Evolutionary conservation across 208 protist species (phyloP).

Genomic region (Leishmania tarentolae): DNA sequence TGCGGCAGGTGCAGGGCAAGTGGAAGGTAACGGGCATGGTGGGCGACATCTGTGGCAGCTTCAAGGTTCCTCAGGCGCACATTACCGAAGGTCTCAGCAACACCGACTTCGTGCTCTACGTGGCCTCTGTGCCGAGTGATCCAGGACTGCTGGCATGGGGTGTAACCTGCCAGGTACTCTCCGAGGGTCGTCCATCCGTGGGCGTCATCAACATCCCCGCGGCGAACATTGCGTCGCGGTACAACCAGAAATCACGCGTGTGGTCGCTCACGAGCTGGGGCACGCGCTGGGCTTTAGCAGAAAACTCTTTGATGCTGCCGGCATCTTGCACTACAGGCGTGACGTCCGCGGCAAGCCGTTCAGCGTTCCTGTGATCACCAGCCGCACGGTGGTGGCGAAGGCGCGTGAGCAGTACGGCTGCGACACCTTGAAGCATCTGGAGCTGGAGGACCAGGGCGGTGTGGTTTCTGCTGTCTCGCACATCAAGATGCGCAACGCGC

Average conservation of each 20-base stretch:
- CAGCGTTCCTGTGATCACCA: background rate
- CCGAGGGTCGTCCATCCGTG: too few species aligned
- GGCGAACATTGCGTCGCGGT: too few species aligned
- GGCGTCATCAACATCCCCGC: too few species aligned
- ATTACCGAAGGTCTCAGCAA: constrained; percentile 36
- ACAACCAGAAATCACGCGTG: constrained; percentile 30
- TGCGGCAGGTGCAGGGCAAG: constrained; percentile 21
- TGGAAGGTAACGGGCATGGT: constrained; percentile 22
- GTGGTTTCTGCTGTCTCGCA: constrained; percentile 46
- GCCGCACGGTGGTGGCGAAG: background rate
- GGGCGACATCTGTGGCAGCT: background rate
- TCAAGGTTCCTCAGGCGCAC: constrained; percentile 30
- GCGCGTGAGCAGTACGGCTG: constrained; percentile 60
- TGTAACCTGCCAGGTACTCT: constrained; percentile 34
- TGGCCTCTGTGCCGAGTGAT: constrained; percentile 38
- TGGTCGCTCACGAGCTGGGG: constrained; percentile 75
- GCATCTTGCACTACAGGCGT: constrained; percentile 2
- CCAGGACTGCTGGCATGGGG: constrained; percentile 45
- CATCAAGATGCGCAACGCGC: constrained; percentile 81
- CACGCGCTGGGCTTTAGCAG: constrained; percentile 74
- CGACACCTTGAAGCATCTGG: constrained; percentile 44
- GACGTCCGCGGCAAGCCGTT: background rate
- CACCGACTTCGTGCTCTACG: constrained; percentile 73
- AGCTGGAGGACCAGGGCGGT: constrained; percentile 66
- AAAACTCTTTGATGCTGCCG: background rate